These are phyloP conservation scores for Delonix regia DNA, from an alignment of 306 rosid genomes.

Conservation along the genomic window DNA sequence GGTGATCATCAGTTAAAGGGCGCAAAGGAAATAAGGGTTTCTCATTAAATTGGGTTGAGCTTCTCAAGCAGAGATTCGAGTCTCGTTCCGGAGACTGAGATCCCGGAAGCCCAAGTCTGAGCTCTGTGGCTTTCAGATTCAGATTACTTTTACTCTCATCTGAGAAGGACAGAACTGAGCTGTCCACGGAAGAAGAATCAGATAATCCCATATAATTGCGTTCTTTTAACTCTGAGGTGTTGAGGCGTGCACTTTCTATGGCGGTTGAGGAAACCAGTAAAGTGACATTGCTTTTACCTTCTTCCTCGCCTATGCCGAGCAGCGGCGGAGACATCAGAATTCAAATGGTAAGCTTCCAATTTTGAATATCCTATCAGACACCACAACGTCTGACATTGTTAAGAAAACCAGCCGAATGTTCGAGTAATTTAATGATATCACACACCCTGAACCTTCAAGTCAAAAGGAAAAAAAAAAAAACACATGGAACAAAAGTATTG, in stretches of 20 bases:
- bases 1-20: slow-evolving; percentile 56
- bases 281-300: slow-evolving; percentile 64
- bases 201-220: slow-evolving; percentile 83
- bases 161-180: slow-evolving; percentile 56
- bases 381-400: slow-evolving; percentile 27
- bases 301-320: slow-evolving; percentile 65
- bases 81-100: slow-evolving; percentile 75
- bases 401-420: background rate
- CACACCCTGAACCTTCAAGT: slow-evolving; percentile 1
- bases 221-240: slow-evolving; percentile 60
- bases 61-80: slow-evolving; percentile 47
- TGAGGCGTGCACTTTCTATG: slow-evolving; percentile 49
- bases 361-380: slow-evolving; percentile 41
- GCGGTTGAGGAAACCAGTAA: slow-evolving; percentile 64
- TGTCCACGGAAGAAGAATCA: slow-evolving; percentile 71
- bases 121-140: slow-evolving; percentile 82
- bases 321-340: slow-evolving; percentile 66
- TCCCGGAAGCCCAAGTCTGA: slow-evolving; percentile 90
- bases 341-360: slow-evolving; percentile 36
- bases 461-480: background rate
- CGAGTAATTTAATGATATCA: background rate
- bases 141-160: slow-evolving; percentile 55
- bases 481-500: slow-evolving; percentile 12
- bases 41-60: slow-evolving; percentile 66
- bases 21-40: slow-evolving; percentile 65